Conservation (phyloP, 192 early-diverging fungal genomes). For the Rhizoclosmatium sp. region DNA sequence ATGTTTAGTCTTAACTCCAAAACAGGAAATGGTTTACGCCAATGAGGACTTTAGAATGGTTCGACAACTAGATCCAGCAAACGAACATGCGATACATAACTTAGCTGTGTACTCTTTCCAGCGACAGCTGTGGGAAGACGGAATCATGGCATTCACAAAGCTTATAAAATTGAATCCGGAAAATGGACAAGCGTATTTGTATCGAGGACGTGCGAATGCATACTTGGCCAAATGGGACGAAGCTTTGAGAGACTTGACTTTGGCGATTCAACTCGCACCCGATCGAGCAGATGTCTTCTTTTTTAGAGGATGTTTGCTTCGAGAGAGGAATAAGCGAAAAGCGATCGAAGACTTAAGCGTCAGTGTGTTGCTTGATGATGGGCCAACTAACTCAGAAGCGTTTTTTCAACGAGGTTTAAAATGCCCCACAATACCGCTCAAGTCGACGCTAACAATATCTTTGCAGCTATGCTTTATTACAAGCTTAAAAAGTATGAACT, state of each 20-base stretch:
- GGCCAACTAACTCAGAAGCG: conserved; percentile 45
- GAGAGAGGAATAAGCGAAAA: conserved; percentile 48
- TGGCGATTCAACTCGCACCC: conserved; percentile 55
- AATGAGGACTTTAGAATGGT: conserved; percentile 65
- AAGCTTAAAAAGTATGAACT: conserved; percentile 52
- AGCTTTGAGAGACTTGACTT: conserved; percentile 55
- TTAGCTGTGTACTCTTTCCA: conserved; percentile 59
- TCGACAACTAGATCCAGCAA: conserved; percentile 57
- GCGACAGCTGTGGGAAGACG: conserved; percentile 59
- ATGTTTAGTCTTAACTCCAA: not conserved
- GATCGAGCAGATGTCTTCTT: conserved; percentile 50
- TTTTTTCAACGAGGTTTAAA: conserved; percentile 55
- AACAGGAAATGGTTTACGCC: conserved; percentile 59
- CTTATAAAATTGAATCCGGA: conserved; percentile 51
- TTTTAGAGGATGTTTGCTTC: conserved; percentile 57
- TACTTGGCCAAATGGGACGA: conserved; percentile 54
- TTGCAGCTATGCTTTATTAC: conserved; percentile 54
- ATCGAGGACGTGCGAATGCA: conserved; percentile 52
- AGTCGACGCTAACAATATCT: not conserved
- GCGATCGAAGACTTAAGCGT: conserved; percentile 63
- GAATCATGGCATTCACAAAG: conserved; percentile 54
- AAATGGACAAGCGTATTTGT: conserved; percentile 49
- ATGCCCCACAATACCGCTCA: not conserved
- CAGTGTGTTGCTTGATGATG: conserved; percentile 56
- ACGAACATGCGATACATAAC: conserved; percentile 59